Evolutionary conservation across 2,329 filamentous ascomycete species (phyloP), one percentile per base, ranked within the genome.

Genomic region (Cladophialophora exuberans): DNA sequence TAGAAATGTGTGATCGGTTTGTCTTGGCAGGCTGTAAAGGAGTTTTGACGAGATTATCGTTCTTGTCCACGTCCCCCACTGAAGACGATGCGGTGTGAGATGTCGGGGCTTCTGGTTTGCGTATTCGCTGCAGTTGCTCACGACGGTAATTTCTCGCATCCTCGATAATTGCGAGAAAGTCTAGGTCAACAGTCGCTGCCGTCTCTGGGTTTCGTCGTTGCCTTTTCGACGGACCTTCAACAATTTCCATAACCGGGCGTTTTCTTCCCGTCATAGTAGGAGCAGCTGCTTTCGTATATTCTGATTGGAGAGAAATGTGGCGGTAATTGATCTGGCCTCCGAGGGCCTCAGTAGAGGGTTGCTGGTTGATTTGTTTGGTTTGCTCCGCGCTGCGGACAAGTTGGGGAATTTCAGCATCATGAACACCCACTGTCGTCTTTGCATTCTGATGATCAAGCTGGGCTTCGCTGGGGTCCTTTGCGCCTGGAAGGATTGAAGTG

Each of bases 231-330:
- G 28, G 46, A 35, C 15, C 13, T 10, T n/a, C 13, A 10, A 20
- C 15, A n/a, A 11, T 18, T 38, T 15, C 25, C 13, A 15, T 13
- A 22, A 17, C 18, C 20, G 17, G 23, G 30, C 39, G 18, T 39
- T 55, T 50, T 20, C 52, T 47, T 42, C 42, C 48, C 18, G 20
- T 18, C 13, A 13, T 30, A 9, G 36, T 25, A 11, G 46, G 28
- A 26, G 10, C 11, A 18, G 6, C 0, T n/a, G 15, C 23, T 13
- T 25, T 26, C n/a, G n/a, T n/a, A n/a, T n/a, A n/a, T n/a, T n/a
- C n/a, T n/a, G n/a, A n/a, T n/a, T n/a, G n/a, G n/a, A n/a, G n/a
- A n/a, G n/a, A n/a, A n/a, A n/a, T n/a, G n/a, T n/a, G n/a, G n/a
- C n/a, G n/a, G n/a, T n/a, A n/a, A n/a, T n/a, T n/a, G n/a, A n/a